phyloP scores from a whole-genome alignment of 2,329 filamentous ascomycete species.

The Byssoonygena ceratinophila region DNA sequence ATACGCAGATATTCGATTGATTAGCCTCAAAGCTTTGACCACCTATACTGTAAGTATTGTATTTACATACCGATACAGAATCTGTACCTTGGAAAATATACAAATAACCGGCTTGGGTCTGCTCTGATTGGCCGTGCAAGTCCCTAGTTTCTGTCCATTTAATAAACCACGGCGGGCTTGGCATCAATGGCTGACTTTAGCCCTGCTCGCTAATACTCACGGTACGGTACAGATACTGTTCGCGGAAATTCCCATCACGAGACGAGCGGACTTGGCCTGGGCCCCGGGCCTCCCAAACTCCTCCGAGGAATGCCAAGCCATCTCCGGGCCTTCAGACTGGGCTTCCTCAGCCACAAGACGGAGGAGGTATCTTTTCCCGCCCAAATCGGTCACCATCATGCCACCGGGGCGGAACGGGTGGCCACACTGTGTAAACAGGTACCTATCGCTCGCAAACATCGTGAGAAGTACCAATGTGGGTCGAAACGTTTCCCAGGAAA shows the following conservation, averaged over 20 bases:
- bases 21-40: slow-evolving; percentile 3
- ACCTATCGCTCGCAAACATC: neutral
- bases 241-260: neutral
- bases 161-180: neutral
- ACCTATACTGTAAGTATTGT: neutral
- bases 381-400: no score
- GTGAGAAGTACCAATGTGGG: neutral
- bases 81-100: neutral
- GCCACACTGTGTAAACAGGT: no score
- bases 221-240: no score
- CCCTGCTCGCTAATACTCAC: no score
- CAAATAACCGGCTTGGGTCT: neutral
- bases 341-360: neutral
- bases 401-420: no score
- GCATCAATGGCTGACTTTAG: neutral
- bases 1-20: neutral
- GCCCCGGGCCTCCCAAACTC: neutral
- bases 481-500: neutral
- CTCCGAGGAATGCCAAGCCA: neutral
- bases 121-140: neutral
- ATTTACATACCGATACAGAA: neutral
- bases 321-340: neutral
- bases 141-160: neutral
- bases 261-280: neutral
- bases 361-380: neutral